Conservation (phyloP, 345 rosid genomes). For the Euclidium syriacum region DNA sequence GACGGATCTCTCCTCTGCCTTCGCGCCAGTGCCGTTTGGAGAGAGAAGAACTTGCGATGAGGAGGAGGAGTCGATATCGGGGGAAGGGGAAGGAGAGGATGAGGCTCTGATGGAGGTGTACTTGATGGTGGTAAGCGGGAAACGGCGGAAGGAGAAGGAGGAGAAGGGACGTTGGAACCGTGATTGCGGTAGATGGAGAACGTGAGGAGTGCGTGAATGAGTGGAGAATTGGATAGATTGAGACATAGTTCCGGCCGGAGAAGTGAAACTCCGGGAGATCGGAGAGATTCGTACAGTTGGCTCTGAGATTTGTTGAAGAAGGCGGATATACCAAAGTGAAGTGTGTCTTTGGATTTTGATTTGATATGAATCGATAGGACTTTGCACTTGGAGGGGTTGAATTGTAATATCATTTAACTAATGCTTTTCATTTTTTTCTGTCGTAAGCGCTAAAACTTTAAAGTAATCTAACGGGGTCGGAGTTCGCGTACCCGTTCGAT, state of each 20-base stretch:
- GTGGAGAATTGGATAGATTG: constrained; percentile 61
- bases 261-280: too few species aligned
- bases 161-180: constrained; percentile 32
- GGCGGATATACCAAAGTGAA: constrained; percentile 28
- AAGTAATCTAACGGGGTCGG: too few species aligned
- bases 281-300: constrained; percentile 11
- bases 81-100: constrained; percentile 31
- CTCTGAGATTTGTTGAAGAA: not conserved
- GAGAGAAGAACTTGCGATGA: constrained; percentile 44
- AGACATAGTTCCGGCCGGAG: constrained; percentile 41
- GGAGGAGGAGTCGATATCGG: constrained; percentile 43
- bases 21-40: constrained; percentile 45
- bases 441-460: too few species aligned
- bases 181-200: constrained; percentile 32
- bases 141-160: constrained; percentile 28
- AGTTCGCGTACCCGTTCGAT: too few species aligned
- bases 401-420: not conserved
- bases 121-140: constrained; percentile 26
- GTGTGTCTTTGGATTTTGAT: constrained; percentile 1
- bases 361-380: not conserved
- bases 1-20: constrained; percentile 26
- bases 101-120: constrained; percentile 48
- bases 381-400: not conserved
- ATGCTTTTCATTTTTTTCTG: too few species aligned
- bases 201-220: constrained; percentile 36